phyloP scores from a whole-genome alignment of 257 asterid genomes.

The Anisodus acutangulus region DNA sequence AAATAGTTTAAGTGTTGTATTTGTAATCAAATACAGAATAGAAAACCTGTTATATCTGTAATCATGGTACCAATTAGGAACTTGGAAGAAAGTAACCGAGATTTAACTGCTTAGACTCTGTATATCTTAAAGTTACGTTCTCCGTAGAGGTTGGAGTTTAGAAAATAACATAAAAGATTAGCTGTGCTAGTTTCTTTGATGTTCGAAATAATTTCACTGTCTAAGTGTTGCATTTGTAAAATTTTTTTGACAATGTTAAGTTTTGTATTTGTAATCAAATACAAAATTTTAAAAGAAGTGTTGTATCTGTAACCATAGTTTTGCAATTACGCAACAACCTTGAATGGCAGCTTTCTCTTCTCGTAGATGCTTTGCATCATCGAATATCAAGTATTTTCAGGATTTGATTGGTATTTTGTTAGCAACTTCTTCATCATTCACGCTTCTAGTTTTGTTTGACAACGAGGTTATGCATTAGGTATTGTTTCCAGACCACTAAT shows the following conservation, averaged over 20 bases:
- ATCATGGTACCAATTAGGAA: background rate
- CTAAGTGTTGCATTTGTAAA: background rate
- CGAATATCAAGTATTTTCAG: background rate
- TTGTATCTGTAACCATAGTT: background rate
- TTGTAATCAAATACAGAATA: background rate
- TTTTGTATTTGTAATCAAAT: slow-evolving; percentile 14
- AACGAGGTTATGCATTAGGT: background rate
- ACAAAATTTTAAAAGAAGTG: background rate
- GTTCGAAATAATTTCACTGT: background rate
- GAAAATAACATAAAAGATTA: slow-evolving; percentile 3
- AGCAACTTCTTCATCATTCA: background rate
- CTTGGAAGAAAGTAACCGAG: background rate
- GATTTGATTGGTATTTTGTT: background rate
- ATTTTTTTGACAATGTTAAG: background rate
- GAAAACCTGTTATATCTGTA: background rate
- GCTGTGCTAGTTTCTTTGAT: background rate
- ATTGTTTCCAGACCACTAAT: background rate
- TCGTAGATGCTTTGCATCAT: slow-evolving; percentile 6
- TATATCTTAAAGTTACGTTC: background rate
- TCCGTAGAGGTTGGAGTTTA: background rate
- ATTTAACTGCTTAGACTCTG: background rate
- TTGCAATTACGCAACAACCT: background rate
- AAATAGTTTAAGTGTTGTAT: slow-evolving; percentile 2
- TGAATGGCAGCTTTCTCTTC: slow-evolving; percentile 19
- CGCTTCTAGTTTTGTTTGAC: background rate